A percentile compares a stretch with the other conserved stretches of the same genome.
phyloP scores from a whole-genome alignment of 148 eudicot genomes.

The Arbutus unedo region DNA sequence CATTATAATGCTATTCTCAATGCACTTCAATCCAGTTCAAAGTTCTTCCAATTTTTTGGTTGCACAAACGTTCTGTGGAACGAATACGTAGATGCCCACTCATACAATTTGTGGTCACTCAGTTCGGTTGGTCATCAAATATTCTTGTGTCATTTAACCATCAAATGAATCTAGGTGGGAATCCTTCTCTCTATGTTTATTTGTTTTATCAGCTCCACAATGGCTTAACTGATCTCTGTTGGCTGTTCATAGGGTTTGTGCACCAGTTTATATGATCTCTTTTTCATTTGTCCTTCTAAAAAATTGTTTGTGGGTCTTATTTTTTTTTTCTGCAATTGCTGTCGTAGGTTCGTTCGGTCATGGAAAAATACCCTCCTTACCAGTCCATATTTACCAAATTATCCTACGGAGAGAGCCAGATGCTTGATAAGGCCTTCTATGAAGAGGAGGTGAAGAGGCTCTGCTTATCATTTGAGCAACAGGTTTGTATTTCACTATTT shows the following conservation, averaged over 20 bases:
- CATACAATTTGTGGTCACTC: background rate
- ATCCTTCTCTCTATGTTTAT: background rate
- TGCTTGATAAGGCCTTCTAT: constrained; percentile 96
- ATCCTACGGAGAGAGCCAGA: constrained; percentile 96
- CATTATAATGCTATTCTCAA: too few relatives aligned
- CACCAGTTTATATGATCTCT: background rate
- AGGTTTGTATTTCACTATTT: constrained; percentile 42
- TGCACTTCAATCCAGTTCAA: background rate
- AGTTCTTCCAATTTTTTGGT: background rate
- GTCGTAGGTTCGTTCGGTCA: constrained; percentile 79
- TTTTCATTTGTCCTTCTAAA: background rate
- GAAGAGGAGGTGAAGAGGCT: constrained; percentile 98
- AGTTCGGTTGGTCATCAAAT: too few relatives aligned
- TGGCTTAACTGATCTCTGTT: background rate
- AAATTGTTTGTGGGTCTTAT: background rate
- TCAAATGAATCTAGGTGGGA: background rate
- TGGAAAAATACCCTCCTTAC: constrained; percentile 94
- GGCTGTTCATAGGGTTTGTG: background rate
- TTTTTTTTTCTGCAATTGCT: background rate
- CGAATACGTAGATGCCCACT: background rate
- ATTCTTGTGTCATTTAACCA: background rate
- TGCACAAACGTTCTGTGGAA: background rate
- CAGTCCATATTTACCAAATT: constrained; percentile 77
- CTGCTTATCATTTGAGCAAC: constrained; percentile 89
- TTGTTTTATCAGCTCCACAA: background rate